Conservation (phyloP, 129 eudicot species). For the Artemisia tridentata region DNA sequence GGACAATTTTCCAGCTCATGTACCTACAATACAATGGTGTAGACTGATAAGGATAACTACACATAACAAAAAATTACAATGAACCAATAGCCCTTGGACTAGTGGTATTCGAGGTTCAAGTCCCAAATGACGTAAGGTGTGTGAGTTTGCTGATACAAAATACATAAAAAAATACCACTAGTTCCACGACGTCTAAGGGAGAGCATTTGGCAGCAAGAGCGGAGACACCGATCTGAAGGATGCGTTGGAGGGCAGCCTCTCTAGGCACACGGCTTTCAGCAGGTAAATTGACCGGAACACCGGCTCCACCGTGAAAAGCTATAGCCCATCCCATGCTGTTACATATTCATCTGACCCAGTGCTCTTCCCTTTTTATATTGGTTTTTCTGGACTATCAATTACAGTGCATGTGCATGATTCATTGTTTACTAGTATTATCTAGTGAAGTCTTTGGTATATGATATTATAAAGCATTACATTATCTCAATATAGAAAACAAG, state of each 20-base stretch:
- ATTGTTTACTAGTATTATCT: no score
- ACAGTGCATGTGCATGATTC: no score
- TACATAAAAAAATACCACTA: constrained; percentile 45
- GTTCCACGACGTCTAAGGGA: constrained; percentile 81
- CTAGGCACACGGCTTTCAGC: constrained; percentile 57
- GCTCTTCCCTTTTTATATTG: no score
- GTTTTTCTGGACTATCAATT: constrained; percentile 26
- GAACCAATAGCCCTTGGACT: neutral
- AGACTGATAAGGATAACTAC: neutral
- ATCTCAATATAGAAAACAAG: no score
- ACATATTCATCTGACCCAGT: no score
- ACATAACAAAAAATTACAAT: neutral
- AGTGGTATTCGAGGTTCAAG: neutral
- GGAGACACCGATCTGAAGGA: constrained; percentile 68
- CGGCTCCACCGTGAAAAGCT: constrained; percentile 95
- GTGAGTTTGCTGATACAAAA: no score
- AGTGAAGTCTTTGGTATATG: no score
- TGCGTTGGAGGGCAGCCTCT: constrained; percentile 62
- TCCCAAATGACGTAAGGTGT: no score
- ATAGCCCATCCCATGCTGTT: constrained; percentile 84
- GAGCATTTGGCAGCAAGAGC: constrained; percentile 58
- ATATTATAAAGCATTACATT: no score
- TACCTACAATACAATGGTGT: constrained; percentile 44
- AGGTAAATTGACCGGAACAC: constrained; percentile 64
- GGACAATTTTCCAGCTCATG: constrained; percentile 83